Base-by-base conservation (phyloP, 768 basidiomycete genomes). In the Boletus subparvulus region DNA sequence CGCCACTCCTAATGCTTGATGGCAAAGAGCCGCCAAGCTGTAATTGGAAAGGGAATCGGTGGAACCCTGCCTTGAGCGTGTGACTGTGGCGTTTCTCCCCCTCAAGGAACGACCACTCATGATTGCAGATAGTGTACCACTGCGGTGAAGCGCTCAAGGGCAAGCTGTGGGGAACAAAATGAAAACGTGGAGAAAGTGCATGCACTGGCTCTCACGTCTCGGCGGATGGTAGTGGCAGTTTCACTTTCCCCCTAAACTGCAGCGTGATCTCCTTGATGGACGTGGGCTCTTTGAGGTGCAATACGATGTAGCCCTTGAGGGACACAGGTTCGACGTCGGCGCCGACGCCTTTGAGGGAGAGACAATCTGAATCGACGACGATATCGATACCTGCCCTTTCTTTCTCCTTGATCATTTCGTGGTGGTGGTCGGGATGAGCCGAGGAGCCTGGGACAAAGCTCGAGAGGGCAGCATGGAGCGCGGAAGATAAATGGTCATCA, bases 31-130 rank as follows among this genome's bases (percentile, higher is more conserved):
- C 92, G 24, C 92, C 91, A 30, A 98, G 78, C 58, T 88, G 84
- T 55, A 97, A 82, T 62, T 87, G 86, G 75, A 98, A 98, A 24
- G 95, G 95, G 73, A 98, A 98, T 26, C 85, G 74, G 69, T 98
- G 96, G 36, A 85, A 86, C 14, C 96, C 96, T n/a, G 94, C 93
- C 75, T 98, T 97, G 69, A 98, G 86, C 0, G 94, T 98, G 65
- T 92, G 93, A 12, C 81, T 77, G 65, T 88, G 86, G 41, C 78
- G 80, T 71, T 85, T 89, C 64, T 87, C 84, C 54, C 90, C 90
- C 64, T 92, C 88, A 47, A 96, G 85, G 76, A 97, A 95, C 16
- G 90, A 89, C 94, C 92, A 95, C 59, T 94, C 90, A 66, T 95
- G 92, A 55, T 82, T 83, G 71, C 88, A 89, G 42, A 94, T 73